Evolutionary conservation across 495 filamentous ascomycete species (phyloP), one percentile per base, ranked within the genome.

Genomic region (Cenococcum geophilum): DNA sequence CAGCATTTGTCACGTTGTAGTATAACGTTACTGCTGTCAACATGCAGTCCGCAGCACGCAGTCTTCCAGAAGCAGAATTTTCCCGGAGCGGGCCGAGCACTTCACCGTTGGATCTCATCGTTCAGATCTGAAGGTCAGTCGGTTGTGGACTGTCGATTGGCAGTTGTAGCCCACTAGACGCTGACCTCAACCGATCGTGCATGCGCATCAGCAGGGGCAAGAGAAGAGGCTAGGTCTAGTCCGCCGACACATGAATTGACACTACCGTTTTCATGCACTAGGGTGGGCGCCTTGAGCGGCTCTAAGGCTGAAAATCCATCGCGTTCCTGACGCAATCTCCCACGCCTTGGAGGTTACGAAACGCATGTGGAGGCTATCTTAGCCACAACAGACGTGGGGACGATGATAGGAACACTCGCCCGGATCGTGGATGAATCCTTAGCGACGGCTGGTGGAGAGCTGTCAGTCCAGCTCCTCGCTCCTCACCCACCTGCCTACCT

Each of bases 311-410:
- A 62, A 9, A 54, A 64, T 58, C 57, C 57, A 55, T 25, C 37
- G 57, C 61, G 62, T 68, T 65, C 66, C 66, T 68, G 66, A 68
- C 66, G 66, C 66, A 68, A 68, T 68, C 54, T 68, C 58, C 58
- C 59, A 51, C 43, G 65, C 65, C 65, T 54, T 64, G 32, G 58
- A 61, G 61, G 65, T 68, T 68, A 42, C 65, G 65, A 67, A 63
- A 68, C 57, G 55, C 53, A 35, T 51, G 57, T 58, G 60, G 48
- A 49, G 57, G 52, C 25, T 23, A 14, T 23, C 43, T 45, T 16
- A 45, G 40, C 40, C 40, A 45, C 40, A 45, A 10, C 25, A 14
- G 49, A 23, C 25, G 49, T 52, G 49, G 20, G 21, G 21, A 52
- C n/a, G 49, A 34, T 63, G 60, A 67, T 67, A 63, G 64, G 60